Conservation (phyloP, 345 rosid genomes). For the Gossypium herbaceum region DNA sequence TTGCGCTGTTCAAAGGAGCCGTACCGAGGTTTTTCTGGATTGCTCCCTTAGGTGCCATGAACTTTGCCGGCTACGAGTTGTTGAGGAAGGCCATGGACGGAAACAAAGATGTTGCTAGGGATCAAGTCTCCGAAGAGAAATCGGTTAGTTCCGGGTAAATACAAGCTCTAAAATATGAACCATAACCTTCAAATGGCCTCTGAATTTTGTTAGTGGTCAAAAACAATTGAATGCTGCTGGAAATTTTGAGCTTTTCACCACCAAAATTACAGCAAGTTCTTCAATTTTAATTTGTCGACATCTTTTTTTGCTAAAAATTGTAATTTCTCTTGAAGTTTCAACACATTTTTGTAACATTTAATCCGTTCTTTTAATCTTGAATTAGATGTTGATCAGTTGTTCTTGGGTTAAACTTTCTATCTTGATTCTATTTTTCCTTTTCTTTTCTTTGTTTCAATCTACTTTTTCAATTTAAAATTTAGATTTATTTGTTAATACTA, state of each 20-base stretch:
- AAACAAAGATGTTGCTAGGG: constrained; percentile 38
- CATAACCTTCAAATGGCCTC: neutral
- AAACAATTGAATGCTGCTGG: neutral
- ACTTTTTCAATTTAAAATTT: too few relatives aligned
- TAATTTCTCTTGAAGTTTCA: too few relatives aligned
- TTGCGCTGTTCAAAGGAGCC: constrained; percentile 93
- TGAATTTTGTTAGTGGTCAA: constrained; percentile 2
- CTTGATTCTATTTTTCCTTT: too few relatives aligned
- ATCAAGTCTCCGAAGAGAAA: constrained; percentile 35
- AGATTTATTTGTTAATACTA: rapidly evolving
- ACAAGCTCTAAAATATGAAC: neutral
- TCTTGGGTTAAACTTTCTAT: too few relatives aligned
- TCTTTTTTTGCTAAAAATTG: too few relatives aligned
- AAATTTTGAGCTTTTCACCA: too few relatives aligned
- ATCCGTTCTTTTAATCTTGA: too few relatives aligned
- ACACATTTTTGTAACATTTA: too few relatives aligned
- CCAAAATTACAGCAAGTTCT: neutral
- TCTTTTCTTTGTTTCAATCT: too few relatives aligned
- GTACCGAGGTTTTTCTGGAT: constrained; percentile 96
- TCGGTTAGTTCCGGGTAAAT: constrained; percentile 15
- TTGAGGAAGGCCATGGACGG: constrained; percentile 80
- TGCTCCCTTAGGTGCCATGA: constrained; percentile 98
- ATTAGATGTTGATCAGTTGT: too few relatives aligned
- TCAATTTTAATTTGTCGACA: neutral
- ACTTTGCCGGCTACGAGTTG: constrained; percentile 96